Conservation (phyloP, 345 rosid species). For the Ailanthus altissimus region DNA sequence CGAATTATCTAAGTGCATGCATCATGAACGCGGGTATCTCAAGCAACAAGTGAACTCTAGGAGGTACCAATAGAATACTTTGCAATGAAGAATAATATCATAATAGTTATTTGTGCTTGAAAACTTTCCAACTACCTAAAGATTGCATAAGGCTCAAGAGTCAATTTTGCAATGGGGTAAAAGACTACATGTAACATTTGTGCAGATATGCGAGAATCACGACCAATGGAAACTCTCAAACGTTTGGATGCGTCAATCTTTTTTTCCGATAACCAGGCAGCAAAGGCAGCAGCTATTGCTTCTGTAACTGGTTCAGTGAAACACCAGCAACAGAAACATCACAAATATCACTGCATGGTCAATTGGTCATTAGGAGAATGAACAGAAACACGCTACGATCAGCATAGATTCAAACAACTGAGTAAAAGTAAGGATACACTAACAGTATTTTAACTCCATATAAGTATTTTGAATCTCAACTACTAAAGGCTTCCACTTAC, state of each 20-base stretch:
- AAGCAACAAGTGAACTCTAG: neutral
- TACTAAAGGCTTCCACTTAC: neutral
- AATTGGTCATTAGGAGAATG: conserved; percentile 23
- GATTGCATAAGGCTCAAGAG: conserved; percentile 2
- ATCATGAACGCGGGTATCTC: neutral
- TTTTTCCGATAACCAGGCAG: conserved; percentile 77
- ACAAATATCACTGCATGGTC: conserved; percentile 71
- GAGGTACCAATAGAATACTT: neutral
- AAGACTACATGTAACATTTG: conserved; percentile 57
- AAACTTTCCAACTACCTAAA: neutral
- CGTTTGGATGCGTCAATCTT: conserved; percentile 42
- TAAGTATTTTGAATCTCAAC: conserved; percentile 2
- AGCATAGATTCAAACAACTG: neutral
- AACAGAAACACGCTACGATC: neutral
- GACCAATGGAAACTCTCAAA: conserved; percentile 78
- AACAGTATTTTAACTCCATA: conserved; percentile 13
- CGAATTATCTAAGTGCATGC: neutral
- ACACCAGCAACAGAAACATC: conserved; percentile 93
- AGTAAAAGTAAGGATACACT: neutral
- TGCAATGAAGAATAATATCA: neutral
- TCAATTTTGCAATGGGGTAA: neutral
- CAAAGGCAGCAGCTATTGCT: conserved; percentile 95
- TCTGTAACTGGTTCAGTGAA: conserved; percentile 78
- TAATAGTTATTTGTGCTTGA: neutral
- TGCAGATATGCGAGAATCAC: conserved; percentile 97